Base-by-base conservation (phyloP, 345 rosid species). In the Clausena lansium region DNA sequence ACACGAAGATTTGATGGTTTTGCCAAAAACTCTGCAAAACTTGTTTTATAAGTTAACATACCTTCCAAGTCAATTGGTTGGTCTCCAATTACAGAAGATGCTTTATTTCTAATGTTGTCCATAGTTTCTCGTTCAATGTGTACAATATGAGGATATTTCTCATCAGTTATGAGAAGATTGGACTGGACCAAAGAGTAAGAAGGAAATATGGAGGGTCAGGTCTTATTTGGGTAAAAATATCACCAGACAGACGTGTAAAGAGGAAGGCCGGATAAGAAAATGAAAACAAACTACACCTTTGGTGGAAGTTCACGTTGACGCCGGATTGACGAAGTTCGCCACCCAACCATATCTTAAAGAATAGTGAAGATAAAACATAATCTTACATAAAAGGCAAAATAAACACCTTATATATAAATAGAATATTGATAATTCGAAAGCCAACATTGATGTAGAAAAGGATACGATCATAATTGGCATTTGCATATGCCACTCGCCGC, bases 271-370 rank as follows among this genome's bases (percentile, higher is more conserved):
- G 27, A 67, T 36, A n/a, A 69, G 28, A 45, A 1, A 11, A 27
- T 10, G 63, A 75, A 35, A 74, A 55, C 35, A 57, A 20, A 22
- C 38, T 45, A 76, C 24, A 91, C 98, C 95, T 88, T 89, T 50
- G 92, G 98, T 41, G 97, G 98, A 80, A 93, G 94, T 85, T 94
- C 98, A 82, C 84, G 77, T 77, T 88, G 93, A 78, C 95, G 93
- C 68, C 94, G 86, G 65, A 94, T 94, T 65, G 98, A 94, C 71
- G 98, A 93, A 73, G 98, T 95, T 78, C 98, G 86, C 98, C 98
- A 95, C 63, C 98, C 98, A 86, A 93, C 98, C 78, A 93, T 83
- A 81, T 93, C 98, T 93, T 75, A 68, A 22, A 70, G 24, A 50
- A 47, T 35, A 76, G 88, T 93, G 52, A 90, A 91, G 91, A 74